Evolutionary conservation across 1,284 basidiomycete genomes (phyloP).

Genomic region (Cutaneotrichosporon daszewskae): DNA sequence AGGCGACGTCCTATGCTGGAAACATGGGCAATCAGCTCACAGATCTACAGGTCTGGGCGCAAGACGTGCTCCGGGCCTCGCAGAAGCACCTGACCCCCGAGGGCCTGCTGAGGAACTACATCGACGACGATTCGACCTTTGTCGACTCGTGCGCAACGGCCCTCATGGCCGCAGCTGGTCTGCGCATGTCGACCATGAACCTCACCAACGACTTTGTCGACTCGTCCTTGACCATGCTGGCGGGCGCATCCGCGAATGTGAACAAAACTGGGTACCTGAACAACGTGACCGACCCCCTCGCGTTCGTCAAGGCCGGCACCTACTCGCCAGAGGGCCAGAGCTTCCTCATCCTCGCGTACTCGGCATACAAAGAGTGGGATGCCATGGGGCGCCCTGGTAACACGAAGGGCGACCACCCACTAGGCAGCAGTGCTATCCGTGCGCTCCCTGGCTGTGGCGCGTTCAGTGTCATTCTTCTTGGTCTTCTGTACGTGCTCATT

Average conservation of each 20-base stretch:
- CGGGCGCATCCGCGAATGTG: slow-evolving; percentile 33
- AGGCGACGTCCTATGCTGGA: slow-evolving; percentile 36
- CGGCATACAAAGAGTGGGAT: slow-evolving; percentile 66
- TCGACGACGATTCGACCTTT: slow-evolving; percentile 59
- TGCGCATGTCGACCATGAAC: slow-evolving; percentile 49
- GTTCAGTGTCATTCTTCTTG: too few species aligned
- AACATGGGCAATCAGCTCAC: slow-evolving; percentile 40
- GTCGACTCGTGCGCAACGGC: slow-evolving; percentile 69
- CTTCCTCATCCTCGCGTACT: slow-evolving; percentile 66
- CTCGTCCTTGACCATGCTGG: slow-evolving; percentile 31
- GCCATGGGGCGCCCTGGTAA: slow-evolving; percentile 53
- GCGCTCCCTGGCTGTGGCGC: too few species aligned
- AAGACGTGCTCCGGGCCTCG: slow-evolving; percentile 48
- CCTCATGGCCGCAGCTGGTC: slow-evolving; percentile 69
- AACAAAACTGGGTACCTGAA: slow-evolving; percentile 57
- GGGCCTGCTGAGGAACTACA: slow-evolving; percentile 70
- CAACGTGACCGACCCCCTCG: slow-evolving; percentile 65
- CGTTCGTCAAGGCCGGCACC: slow-evolving; percentile 52
- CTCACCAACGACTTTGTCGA: slow-evolving; percentile 40
- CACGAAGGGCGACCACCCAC: slow-evolving; percentile 26
- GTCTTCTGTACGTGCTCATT: too few species aligned
- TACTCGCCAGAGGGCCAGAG: slow-evolving; percentile 61
- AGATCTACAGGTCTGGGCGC: slow-evolving; percentile 49
- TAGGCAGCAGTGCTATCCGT: too few species aligned
- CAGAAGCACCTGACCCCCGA: slow-evolving; percentile 51